Base-by-base conservation (phyloP, 1,284 basidiomycete genomes). In the Cryptococcus jaspeensis region DNA sequence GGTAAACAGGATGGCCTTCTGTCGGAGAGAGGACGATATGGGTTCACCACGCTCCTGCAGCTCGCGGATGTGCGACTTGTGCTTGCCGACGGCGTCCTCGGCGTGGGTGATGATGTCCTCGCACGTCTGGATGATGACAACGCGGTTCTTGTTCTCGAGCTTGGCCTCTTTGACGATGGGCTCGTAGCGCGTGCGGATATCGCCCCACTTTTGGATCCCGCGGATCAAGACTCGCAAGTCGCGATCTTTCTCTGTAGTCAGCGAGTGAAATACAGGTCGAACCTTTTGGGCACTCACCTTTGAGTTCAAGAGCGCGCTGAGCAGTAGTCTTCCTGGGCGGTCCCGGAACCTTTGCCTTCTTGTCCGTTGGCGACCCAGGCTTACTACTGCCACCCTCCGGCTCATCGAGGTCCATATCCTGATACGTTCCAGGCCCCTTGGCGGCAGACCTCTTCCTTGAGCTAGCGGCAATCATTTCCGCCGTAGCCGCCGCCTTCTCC, bases 131-230 rank as follows among this genome's bases (percentile, higher is more conserved):
- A 89, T 84, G 69, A 99, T 87, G 83, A 98, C 89, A 44, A 87
- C 87, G 63, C 87, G 87, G 78, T 99, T 96, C 84, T 99, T 99
- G 80, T 90, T 88, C 66, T 88, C 85, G 56, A 99, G 84, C 76
- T 93, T 94, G n/a, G 93, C 84, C 75, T 99, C 95, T 56, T 82
- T 82, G 61, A 95, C 93, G 69, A 99, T 97, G 55, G 88, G 83
- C 57, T 97, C 92, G 78, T 95, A 97, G 47, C 95, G 89, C 67
- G 90, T 87, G 52, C 92, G 86, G 62, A 99, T 92, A 75, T 99
- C 95, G 32, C 96, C 96, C 93, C 95, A 99, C 56, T 93, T 88
- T 72, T 97, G 93, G 66, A 99, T 82, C 72, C 92, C 95, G 63
- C 95, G 86, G 61, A 98, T 92, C 42, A 99, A 83, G 42, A 95